Evolutionary conservation across 1,284 basidiomycete species (phyloP), one percentile per base, ranked within the genome.

Genomic region (Apiotrichum domesticum): DNA sequence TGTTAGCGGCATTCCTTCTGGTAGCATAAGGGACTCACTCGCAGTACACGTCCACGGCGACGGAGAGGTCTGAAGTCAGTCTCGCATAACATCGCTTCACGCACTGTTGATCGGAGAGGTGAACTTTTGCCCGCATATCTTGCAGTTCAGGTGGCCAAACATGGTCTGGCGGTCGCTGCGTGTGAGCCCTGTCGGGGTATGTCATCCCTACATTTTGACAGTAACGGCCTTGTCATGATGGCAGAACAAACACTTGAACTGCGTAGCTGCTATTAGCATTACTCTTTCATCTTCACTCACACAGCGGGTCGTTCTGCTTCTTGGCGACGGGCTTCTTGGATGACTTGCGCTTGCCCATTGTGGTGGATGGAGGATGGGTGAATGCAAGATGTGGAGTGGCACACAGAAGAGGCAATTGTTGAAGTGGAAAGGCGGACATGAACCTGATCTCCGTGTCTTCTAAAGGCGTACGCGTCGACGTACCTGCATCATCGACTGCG

Each of bases 191-290:
- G 47, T 10, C 9, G 34, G 21, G 9, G n/a, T 29, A 4, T 14
- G 34, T 15, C 49, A 1, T 3, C 58, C 69, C 46, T 35, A 73
- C 73, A 76, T 56, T 50, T 70, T 73, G 59, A 72, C 69, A 0
- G 57, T 58, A 33, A 74, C 67, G 13, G 71, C 65, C 59, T 74
- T 74, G 45, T 75, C 72, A 51, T 72, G 71, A 48, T 74, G 66
- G 51, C 74, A 76, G 58, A 76, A 76, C 35, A 76, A 61, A 45
- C 74, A 76, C 62, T 76, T 75, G 68, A 76, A 76, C n/a, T 67
- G 59, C 33, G 68, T 73, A 1, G 72, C 74, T 76, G 53, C 14
- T 1, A 29, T 9, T 6, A 6, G 21, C 9, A 57, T 61, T 37
- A 57, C 29, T 29, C 29, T 29, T 4, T n/a, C 15, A 6, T 15